Conservation (phyloP, 768 basidiomycete genomes). For the Amanita phalloides region DNA sequence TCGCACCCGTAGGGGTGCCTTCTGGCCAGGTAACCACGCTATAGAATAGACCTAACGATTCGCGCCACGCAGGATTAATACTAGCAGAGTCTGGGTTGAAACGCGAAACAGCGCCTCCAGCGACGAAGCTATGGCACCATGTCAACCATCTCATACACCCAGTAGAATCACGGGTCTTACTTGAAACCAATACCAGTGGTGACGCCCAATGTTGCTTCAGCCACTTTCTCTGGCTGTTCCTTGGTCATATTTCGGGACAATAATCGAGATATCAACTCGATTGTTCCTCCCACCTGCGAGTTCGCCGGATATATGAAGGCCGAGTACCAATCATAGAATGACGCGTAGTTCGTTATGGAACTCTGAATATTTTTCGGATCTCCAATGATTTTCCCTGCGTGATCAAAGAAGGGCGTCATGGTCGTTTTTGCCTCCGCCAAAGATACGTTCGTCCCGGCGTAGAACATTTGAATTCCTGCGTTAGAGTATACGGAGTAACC, state of each 20-base stretch:
- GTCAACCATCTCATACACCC: not conserved
- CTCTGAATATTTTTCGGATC: not conserved
- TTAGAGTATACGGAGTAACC: slow-evolving; percentile 20
- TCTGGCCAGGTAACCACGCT: not conserved
- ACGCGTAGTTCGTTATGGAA: slow-evolving; percentile 10
- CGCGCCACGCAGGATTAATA: not conserved
- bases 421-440: not conserved
- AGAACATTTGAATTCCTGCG: not conserved
- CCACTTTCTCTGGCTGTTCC: slow-evolving; percentile 15
- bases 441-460: not conserved
- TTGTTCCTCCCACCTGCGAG: slow-evolving; percentile 13
- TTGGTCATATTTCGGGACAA: slow-evolving; percentile 18
- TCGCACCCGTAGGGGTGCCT: not conserved
- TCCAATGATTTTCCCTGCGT: not conserved
- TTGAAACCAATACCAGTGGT: slow-evolving; percentile 11
- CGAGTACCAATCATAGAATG: slow-evolving; percentile 17
- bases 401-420: not conserved
- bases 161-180: slow-evolving; percentile 8
- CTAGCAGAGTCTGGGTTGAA: not conserved
- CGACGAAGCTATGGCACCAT: not conserved
- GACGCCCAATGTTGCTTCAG: slow-evolving; percentile 14
- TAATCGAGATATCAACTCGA: slow-evolving; percentile 23
- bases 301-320: not conserved
- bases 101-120: slow-evolving; percentile 12
- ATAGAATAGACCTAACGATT: not conserved